These are phyloP conservation scores for Dujonia santamariae DNA, from an alignment of 1,139 yeast species.

Conservation along the genomic window DNA sequence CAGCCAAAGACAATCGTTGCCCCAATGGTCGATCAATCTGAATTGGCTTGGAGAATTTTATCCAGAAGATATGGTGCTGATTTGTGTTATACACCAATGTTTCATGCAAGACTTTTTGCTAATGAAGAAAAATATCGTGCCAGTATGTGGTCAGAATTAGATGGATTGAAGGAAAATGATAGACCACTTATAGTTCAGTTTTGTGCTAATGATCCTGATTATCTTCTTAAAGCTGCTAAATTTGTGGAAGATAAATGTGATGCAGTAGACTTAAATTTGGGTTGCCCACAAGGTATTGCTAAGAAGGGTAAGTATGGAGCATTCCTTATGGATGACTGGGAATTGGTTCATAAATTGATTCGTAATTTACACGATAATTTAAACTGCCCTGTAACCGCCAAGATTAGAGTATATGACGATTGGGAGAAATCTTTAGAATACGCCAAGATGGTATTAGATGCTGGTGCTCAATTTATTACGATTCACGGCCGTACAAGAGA, in stretches of 20 bases:
- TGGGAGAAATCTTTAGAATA: slow-evolving; percentile 80
- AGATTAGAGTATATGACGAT: slow-evolving; percentile 86
- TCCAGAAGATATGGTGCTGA: slow-evolving; percentile 91
- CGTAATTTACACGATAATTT: slow-evolving; percentile 69
- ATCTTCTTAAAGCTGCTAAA: slow-evolving; percentile 74
- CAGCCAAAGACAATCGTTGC: slow-evolving; percentile 85
- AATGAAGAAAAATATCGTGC: slow-evolving; percentile 76
- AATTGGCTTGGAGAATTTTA: slow-evolving; percentile 90
- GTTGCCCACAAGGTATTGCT: slow-evolving; percentile 98
- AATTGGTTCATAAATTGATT: slow-evolving; percentile 67
- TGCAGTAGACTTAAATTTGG: slow-evolving; percentile 92
- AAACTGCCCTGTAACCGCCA: slow-evolving; percentile 89
- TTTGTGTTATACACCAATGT: slow-evolving; percentile 94
- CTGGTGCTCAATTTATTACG: slow-evolving; percentile 95
- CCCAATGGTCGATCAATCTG: slow-evolving; percentile 98
- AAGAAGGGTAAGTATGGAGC: slow-evolving; percentile 93
- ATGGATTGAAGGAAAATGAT: slow-evolving; percentile 54
- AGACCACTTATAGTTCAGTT: slow-evolving; percentile 90
- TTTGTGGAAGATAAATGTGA: slow-evolving; percentile 83
- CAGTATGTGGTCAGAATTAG: slow-evolving; percentile 72
- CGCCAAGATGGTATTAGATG: slow-evolving; percentile 86
- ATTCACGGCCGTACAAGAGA: slow-evolving; percentile 96
- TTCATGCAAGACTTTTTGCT: slow-evolving; percentile 88
- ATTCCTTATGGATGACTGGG: slow-evolving; percentile 97
- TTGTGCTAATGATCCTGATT: slow-evolving; percentile 93